These are phyloP conservation scores for Dionaea muscipula DNA, from an alignment of 179 eudicot species.

Conservation along the genomic window DNA sequence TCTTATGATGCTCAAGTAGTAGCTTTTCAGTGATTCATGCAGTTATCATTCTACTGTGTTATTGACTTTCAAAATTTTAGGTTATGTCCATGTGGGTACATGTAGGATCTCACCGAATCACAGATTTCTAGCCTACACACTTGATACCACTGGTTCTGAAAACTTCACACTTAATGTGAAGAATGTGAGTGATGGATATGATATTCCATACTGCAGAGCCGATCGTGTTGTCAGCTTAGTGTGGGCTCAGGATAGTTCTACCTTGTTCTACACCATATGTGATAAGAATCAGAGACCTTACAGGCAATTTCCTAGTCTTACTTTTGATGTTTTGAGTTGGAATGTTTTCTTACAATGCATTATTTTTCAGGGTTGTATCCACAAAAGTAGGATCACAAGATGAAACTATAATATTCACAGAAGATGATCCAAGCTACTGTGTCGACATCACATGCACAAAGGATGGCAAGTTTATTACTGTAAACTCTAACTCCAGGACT, in stretches of 20 bases:
- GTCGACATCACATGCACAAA: slow-evolving; percentile 86
- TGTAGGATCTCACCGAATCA: slow-evolving; percentile 94
- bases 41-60: not conserved
- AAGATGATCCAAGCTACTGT: slow-evolving; percentile 69
- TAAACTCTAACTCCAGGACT: slow-evolving; percentile 91
- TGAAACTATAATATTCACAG: slow-evolving; percentile 45
- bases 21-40: not conserved
- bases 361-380: slow-evolving; percentile 49
- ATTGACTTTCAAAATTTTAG: slow-evolving; percentile 21
- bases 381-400: slow-evolving; percentile 41
- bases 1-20: no score
- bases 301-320: slow-evolving; percentile 37
- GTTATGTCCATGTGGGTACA: slow-evolving; percentile 90
- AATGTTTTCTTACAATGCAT: slow-evolving; percentile 17
- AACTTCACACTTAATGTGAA: slow-evolving; percentile 66
- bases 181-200: slow-evolving; percentile 40
- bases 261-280: slow-evolving; percentile 61
- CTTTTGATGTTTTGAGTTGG: slow-evolving; percentile 11
- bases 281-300: slow-evolving; percentile 82
- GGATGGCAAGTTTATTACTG: slow-evolving; percentile 85
- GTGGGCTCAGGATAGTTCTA: slow-evolving; percentile 67
- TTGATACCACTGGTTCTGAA: slow-evolving; percentile 70
- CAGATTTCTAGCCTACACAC: slow-evolving; percentile 78
- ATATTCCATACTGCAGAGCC: slow-evolving; percentile 35
- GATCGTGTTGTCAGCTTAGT: slow-evolving; percentile 81